Conservation (phyloP, 1,139 yeast genomes). For the Suhomyces yuchorum region DNA sequence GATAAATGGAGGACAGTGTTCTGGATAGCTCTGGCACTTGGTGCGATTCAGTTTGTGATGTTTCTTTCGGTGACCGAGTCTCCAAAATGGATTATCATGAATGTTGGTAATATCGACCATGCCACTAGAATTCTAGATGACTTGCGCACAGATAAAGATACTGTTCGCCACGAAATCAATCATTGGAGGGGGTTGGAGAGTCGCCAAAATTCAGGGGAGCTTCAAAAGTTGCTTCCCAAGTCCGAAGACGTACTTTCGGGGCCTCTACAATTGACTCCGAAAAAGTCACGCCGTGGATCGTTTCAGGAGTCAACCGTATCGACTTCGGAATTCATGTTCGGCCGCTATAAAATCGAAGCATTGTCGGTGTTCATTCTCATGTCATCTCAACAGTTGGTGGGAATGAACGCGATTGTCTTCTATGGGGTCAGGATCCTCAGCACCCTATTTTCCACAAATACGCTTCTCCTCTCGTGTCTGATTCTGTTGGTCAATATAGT, state of each 20-base stretch:
- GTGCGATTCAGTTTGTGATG: constrained; percentile 31
- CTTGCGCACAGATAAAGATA: constrained; percentile 32
- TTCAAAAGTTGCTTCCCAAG: constrained; percentile 5
- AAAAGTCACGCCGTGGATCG: constrained; percentile 26
- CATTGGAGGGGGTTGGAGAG: constrained; percentile 35
- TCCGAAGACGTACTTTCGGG: constrained; percentile 3
- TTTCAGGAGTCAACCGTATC: constrained; percentile 33
- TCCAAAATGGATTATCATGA: constrained; percentile 43
- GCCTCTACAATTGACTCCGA: constrained; percentile 8
- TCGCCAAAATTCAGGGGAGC: constrained; percentile 5
- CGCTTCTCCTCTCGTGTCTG: constrained; percentile 32
- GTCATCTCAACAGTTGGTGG: constrained; percentile 45
- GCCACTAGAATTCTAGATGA: constrained; percentile 33
- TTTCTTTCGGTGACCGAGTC: constrained; percentile 40
- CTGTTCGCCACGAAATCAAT: constrained; percentile 37
- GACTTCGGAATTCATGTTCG: constrained; percentile 27
- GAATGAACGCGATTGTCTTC: constrained; percentile 44
- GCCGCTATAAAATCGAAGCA: constrained; percentile 29
- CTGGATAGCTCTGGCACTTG: constrained; percentile 29
- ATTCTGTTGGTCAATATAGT: constrained; percentile 36
- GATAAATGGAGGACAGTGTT: constrained; percentile 41
- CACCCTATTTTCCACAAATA: constrained; percentile 24
- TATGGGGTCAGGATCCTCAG: constrained; percentile 41
- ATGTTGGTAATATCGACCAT: constrained; percentile 28
- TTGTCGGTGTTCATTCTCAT: constrained; percentile 35